phyloP scores from a whole-genome alignment of 2,329 filamentous ascomycete genomes.

The Scytalidium sp. region DNA sequence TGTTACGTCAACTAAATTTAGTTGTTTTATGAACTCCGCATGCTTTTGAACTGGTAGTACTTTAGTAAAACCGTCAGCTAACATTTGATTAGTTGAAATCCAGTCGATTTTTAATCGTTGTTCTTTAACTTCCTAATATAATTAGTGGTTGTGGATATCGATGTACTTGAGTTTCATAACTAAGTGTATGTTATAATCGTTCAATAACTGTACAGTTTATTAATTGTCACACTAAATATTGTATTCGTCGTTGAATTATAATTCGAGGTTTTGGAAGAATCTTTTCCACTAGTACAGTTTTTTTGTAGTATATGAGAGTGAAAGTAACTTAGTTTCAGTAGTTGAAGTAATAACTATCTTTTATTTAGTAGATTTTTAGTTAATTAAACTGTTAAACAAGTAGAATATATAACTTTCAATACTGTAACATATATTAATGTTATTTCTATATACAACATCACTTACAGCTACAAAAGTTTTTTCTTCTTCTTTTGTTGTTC shows the following conservation, averaged over 20 bases:
- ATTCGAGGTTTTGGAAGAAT: neutral
- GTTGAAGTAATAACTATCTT: conserved; percentile 3
- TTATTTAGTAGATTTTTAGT: neutral
- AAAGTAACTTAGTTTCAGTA: conserved; percentile 3
- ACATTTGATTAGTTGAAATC: conserved; percentile 15
- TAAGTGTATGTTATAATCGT: conserved; percentile 8
- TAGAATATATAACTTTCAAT: neutral
- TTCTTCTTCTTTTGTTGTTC: neutral
- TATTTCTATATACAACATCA: conserved; percentile 1
- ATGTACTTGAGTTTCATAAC: conserved; percentile 18
- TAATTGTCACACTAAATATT: conserved; percentile 14
- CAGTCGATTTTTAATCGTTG: conserved; percentile 17
- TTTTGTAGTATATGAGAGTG: conserved; percentile 1
- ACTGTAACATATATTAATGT: neutral
- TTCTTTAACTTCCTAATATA: conserved; percentile 18
- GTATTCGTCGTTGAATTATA: neutral
- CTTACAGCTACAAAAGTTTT: neutral
- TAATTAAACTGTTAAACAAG: neutral
- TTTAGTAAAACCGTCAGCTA: conserved; percentile 20
- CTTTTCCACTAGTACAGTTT: neutral
- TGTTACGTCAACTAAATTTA: no score
- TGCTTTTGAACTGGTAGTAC: no score
- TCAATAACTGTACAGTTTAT: conserved; percentile 3
- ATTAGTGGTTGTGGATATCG: conserved; percentile 23
- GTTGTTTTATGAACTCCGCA: no score